phyloP scores from a whole-genome alignment of 441 rosid species.

The Pelargonium myrrhifolium region DNA sequence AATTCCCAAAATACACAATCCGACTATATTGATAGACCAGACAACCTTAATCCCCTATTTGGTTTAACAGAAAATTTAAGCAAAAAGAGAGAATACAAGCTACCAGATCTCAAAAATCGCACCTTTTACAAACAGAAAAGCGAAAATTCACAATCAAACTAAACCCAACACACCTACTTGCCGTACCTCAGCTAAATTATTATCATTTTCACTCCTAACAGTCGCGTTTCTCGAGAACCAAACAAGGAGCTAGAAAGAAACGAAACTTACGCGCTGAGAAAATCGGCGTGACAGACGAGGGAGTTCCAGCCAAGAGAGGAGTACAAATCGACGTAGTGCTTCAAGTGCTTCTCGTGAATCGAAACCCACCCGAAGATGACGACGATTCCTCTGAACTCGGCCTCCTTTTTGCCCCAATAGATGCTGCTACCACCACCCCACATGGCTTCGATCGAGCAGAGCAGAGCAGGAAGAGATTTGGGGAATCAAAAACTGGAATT shows the following conservation, averaged over 20 bases:
- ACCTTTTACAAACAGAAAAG: background rate
- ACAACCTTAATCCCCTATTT: background rate
- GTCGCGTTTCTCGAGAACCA: background rate
- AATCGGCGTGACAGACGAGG: constrained; percentile 3
- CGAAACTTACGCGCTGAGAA: background rate
- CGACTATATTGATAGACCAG: background rate
- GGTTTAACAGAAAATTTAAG: background rate
- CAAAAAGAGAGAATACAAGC: background rate
- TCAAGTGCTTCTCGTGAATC: background rate
- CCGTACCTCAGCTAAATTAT: background rate
- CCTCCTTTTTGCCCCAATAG: constrained; percentile 1
- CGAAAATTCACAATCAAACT: background rate
- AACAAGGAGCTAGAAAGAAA: background rate
- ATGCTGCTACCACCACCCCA: background rate
- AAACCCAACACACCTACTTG: background rate
- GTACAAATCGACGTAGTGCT: constrained; percentile 1
- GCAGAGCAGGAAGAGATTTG: background rate
- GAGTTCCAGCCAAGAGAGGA: background rate
- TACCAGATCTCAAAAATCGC: background rate
- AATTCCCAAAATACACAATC: background rate
- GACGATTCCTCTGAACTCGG: constrained; percentile 1
- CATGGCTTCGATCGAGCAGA: background rate
- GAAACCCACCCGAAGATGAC: background rate
- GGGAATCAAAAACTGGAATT: background rate
- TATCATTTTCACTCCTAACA: background rate